Conservation (phyloP, 1,284 basidiomycete species). For the Leucoagaricus sp. region DNA sequence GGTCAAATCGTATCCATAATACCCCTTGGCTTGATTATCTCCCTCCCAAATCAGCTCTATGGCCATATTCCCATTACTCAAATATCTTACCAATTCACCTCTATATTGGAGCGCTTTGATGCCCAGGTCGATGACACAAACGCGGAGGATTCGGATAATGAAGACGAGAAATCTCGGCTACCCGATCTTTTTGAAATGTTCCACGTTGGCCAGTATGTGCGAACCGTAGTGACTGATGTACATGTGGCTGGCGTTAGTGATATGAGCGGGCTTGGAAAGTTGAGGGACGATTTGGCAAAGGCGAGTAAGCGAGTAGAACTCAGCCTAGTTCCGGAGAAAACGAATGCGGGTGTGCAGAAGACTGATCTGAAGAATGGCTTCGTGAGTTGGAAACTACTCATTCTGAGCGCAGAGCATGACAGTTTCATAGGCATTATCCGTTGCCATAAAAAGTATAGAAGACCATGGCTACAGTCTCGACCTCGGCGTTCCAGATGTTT, state of each 20-base stretch:
- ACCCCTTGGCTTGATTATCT: slow-evolving; percentile 89
- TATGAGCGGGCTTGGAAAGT: slow-evolving; percentile 53
- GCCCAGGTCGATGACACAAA: slow-evolving; percentile 51
- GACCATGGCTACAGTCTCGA: slow-evolving; percentile 95
- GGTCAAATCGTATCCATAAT: slow-evolving; percentile 87
- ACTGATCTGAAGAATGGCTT: slow-evolving; percentile 79
- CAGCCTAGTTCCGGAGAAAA: slow-evolving; percentile 80
- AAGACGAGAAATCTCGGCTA: slow-evolving; percentile 39
- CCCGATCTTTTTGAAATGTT: slow-evolving; percentile 82
- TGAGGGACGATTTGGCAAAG: slow-evolving; percentile 66
- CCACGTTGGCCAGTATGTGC: slow-evolving; percentile 83
- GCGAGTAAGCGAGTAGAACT: slow-evolving; percentile 85
- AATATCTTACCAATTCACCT: slow-evolving; percentile 85
- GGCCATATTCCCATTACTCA: slow-evolving; percentile 96
- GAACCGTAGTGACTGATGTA: slow-evolving; percentile 73
- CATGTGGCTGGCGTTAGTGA: slow-evolving; percentile 65
- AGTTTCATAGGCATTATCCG: slow-evolving; percentile 64
- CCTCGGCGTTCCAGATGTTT: slow-evolving; percentile 73
- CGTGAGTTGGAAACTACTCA: slow-evolving; percentile 43
- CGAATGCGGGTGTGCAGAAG: slow-evolving; percentile 84
- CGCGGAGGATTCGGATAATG: slow-evolving; percentile 48
- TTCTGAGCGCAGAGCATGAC: slow-evolving; percentile 18
- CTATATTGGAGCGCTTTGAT: slow-evolving; percentile 63
- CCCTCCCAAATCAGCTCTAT: slow-evolving; percentile 93
- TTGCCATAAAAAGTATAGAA: slow-evolving; percentile 83